Evolutionary conservation across 2,329 filamentous ascomycete genomes (phyloP).

Genomic region (Elsinoe arachidis): DNA sequence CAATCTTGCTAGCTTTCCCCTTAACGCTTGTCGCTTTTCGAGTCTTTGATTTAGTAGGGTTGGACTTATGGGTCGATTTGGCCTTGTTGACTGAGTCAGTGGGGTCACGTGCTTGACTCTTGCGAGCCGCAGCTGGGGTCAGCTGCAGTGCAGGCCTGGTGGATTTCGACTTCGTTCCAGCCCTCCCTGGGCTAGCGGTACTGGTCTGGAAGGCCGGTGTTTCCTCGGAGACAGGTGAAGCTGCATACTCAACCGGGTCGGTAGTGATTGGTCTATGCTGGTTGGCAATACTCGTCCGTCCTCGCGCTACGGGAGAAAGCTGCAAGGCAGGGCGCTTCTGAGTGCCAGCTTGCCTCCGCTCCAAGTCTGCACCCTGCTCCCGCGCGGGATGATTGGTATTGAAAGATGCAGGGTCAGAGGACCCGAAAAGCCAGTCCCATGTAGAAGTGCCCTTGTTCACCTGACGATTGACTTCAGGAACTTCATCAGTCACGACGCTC

Average conservation of each 20-base stretch:
- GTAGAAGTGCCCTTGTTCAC: no score
- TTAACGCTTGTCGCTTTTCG: background rate
- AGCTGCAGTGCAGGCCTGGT: background rate
- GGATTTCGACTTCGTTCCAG: background rate
- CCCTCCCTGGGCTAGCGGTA: no score
- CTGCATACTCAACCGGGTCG: background rate
- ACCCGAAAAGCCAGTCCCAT: no score
- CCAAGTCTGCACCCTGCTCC: background rate
- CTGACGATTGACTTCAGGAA: no score
- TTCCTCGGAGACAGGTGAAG: background rate
- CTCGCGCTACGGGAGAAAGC: background rate
- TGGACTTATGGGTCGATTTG: background rate
- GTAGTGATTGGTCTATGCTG: background rate
- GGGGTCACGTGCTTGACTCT: background rate
- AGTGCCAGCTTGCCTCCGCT: no score
- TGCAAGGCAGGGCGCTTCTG: background rate
- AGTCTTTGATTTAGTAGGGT: background rate
- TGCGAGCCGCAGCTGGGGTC: background rate
- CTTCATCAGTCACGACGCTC: no score
- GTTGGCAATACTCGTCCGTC: background rate
- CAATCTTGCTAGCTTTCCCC: background rate
- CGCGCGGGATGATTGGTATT: background rate
- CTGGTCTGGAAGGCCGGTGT: no score
- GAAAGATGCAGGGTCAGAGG: background rate
- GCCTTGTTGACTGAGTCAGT: background rate